A percentile compares a stretch with the other conserved stretches of the same genome.
These are phyloP conservation scores for Hyphopichia khmerensis DNA, from an alignment of 1,139 yeast species.

Conservation along the genomic window DNA sequence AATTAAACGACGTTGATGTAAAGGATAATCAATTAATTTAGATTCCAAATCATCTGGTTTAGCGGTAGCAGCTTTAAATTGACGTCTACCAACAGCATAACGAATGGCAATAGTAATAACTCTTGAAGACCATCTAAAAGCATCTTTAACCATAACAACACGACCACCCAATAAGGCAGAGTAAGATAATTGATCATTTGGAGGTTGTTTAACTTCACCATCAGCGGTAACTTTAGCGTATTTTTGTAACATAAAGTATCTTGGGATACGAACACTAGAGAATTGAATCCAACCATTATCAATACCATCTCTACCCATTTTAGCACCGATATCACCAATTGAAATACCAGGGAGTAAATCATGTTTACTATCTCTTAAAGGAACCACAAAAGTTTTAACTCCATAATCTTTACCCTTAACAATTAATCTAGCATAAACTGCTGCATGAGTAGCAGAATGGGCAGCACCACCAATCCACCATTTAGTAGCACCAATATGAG, in stretches of 20 bases:
- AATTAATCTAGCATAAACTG: constrained; percentile 77
- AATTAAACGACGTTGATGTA: constrained; percentile 82
- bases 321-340: constrained; percentile 89
- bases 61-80: constrained; percentile 55
- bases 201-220: constrained; percentile 72
- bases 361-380: constrained; percentile 74
- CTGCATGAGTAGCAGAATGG: constrained; percentile 83
- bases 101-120: constrained; percentile 82
- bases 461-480: constrained; percentile 99
- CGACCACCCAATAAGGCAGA: constrained; percentile 87
- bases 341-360: constrained; percentile 74
- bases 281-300: constrained; percentile 97
- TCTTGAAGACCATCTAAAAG: constrained; percentile 77
- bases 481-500: constrained; percentile 87
- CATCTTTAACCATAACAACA: constrained; percentile 84
- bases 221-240: constrained; percentile 70
- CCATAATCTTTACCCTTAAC: constrained; percentile 86
- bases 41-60: constrained; percentile 42
- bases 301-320: constrained; percentile 88
- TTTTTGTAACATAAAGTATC: constrained; percentile 79
- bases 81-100: constrained; percentile 88
- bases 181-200: constrained; percentile 82
- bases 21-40: constrained; percentile 76
- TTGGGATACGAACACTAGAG: constrained; percentile 76
- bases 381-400: constrained; percentile 87